Evolutionary conservation across 768 basidiomycete species (phyloP).

Genomic region (Lentinula sp.): DNA sequence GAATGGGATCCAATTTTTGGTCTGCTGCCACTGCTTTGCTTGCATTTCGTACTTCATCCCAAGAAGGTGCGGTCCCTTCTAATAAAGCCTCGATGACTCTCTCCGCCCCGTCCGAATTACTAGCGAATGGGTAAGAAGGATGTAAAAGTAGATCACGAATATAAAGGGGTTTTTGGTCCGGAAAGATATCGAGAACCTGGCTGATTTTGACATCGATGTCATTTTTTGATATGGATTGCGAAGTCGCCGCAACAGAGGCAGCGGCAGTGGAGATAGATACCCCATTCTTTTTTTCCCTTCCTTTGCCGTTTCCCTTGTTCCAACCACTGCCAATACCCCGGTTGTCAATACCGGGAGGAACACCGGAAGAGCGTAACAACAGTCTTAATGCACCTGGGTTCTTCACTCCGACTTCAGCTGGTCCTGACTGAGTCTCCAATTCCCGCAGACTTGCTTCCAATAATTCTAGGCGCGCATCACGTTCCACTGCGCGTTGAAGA

Average conservation of each 20-base stretch:
- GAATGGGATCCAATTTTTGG: not conserved
- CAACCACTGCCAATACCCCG: constrained; percentile 21
- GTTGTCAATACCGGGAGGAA: constrained; percentile 32
- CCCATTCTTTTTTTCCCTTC: constrained; percentile 28
- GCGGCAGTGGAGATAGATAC: constrained; percentile 4
- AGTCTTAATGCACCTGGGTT: constrained; percentile 58
- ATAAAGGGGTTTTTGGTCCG: constrained; percentile 51
- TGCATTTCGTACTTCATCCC: constrained; percentile 17
- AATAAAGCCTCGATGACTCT: constrained; percentile 66
- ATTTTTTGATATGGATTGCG: constrained; percentile 6
- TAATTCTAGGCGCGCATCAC: constrained; percentile 53
- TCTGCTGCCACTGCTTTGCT: constrained; percentile 17
- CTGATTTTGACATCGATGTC: constrained; percentile 53
- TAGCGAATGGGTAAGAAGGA: constrained; percentile 39
- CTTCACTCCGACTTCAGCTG: constrained; percentile 10
- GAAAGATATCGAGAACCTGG: constrained; percentile 75
- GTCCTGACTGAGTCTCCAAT: constrained; percentile 22
- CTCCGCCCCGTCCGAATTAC: constrained; percentile 56
- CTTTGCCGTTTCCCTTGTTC: constrained; percentile 7
- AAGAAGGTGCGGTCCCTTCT: constrained; percentile 58
- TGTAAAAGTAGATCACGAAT: constrained; percentile 51
- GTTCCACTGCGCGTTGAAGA: constrained; percentile 38
- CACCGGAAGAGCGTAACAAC: constrained; percentile 56
- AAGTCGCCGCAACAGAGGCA: constrained; percentile 10
- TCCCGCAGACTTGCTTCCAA: constrained; percentile 46